Base-by-base conservation (phyloP, 2,329 filamentous ascomycete genomes). In the Xylaria sp. region DNA sequence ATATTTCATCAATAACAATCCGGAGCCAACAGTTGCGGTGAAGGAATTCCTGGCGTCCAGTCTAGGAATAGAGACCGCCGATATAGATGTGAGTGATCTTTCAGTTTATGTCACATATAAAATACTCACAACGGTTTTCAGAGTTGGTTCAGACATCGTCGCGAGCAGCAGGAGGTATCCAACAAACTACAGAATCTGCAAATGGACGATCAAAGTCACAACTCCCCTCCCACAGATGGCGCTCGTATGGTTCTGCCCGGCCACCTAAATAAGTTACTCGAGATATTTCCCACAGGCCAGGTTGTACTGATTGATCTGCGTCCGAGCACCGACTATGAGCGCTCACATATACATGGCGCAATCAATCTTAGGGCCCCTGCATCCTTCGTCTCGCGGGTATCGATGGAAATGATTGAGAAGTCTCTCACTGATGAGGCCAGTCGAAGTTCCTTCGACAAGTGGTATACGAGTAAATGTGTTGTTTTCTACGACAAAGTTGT, bases 1-100 rank as follows among this genome's bases (percentile, higher is more conserved):
- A 31, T 88, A 87, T 68, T 89, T 86, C 70, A 80, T 83, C 31
- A 49, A 31, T 55, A 78, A 79, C 7, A 81, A 86, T 33, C 80
- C 84, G 1, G 75, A 82, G 1, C 86, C 86, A 1, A 86, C 81
- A 51, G 80, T 86, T 56, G 83, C 82, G 0, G 82, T 86, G 49
- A 83, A 83, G 43, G 85, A 86, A 49, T 85, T 87, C 74, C 79
- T 88, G 51, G 86, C 86, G 10, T 88, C 86, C 0, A 88, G 85
- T 49, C 77, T 88, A 2, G 84, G 85, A 15, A 83, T 87, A 28
- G 85, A 88, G 64, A 81, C 82, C 2, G 78, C 80, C 57, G 84
- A 88, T 70, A 81, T 89, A 33, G 82, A 86, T 66, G 82, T 86
- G 63, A 77, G 80, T 77, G 10, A 23, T 51, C 13, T 48, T 23